Evolutionary conservation across 139 green algal species (phyloP), one percentile per base, ranked within the genome.

Genomic region (Trebouxia sp.): DNA sequence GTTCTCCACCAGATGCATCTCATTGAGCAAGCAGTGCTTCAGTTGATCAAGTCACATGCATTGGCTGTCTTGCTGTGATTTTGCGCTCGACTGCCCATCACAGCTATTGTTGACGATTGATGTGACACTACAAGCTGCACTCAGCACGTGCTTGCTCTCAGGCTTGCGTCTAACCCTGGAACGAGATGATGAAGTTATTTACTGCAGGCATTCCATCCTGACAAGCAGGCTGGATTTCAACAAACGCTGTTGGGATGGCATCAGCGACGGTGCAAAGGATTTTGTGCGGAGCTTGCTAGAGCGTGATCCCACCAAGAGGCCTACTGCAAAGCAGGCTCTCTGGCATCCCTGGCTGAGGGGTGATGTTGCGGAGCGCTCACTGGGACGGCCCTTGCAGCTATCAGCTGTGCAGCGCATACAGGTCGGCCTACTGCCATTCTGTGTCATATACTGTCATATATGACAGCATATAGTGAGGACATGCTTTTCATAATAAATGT

Each of bases 341-440:
- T 26, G 79, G 28, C 93, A 98, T 86, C 86, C 92, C 47, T 98
- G 94, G 93, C 84, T 98, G 32, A 78, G 81, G 76, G 80, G 80
- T 35, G 77, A 74, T 17, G 41, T 55, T 6, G 85, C 75, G 8
- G 80, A 93, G 56, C 84, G 85, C 14, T 35, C 10, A 3, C 66
- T 87, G 47, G 89, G 88, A 51, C 70, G 80, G 67, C 87, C 85
- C 42, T 83, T 96, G 22, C 28, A 53, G 75, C 5, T 51, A 41
- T 92, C 83, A 24, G 91, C 97, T 28, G 93, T 98, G 78, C 93
- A 97, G 86, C 89, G 92, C 2, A 87, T 97, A 48, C 92, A 96
- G 89, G 85, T 89, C n/a, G n/a, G n/a, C n/a, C n/a, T n/a, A n/a
- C n/a, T n/a, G n/a, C n/a, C n/a, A n/a, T n/a, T n/a, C n/a, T n/a